Conservation (phyloP, 1,284 basidiomycete species). For the Clitocybe nebularis region DNA sequence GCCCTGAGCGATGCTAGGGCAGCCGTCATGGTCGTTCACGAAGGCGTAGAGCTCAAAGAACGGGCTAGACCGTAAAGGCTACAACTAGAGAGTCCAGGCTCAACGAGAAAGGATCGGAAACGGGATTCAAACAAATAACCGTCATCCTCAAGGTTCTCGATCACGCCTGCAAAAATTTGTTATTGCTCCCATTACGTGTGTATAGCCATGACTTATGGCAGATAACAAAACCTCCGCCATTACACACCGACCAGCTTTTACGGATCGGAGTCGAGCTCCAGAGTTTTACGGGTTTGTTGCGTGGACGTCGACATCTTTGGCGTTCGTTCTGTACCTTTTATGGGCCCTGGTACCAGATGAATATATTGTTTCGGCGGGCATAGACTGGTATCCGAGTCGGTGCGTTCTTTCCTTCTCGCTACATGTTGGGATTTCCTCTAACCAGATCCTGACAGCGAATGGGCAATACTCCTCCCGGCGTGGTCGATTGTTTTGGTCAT, state of each 20-base stretch:
- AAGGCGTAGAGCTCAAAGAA: no score
- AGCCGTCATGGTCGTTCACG: constrained; percentile 3
- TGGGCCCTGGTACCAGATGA: constrained; percentile 59
- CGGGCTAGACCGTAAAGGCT: no score
- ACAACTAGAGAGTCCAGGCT: no score
- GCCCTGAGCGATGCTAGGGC: constrained; percentile 23
- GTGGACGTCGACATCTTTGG: constrained; percentile 72
- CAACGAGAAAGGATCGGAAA: no score
- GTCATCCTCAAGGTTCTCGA: no score
- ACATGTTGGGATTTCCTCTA: neutral
- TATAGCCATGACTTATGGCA: constrained; percentile 5
- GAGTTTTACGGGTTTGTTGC: constrained; percentile 90
- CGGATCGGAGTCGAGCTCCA: constrained; percentile 52
- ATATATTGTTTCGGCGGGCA: constrained; percentile 59
- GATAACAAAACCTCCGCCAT: neutral
- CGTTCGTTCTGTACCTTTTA: constrained; percentile 68
- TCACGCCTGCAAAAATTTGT: no score
- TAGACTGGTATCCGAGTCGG: constrained; percentile 88
- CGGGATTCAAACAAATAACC: no score
- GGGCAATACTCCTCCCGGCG: constrained; percentile 81
- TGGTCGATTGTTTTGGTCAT: constrained; percentile 73
- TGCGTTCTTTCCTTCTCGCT: constrained; percentile 29
- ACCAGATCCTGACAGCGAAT: constrained; percentile 54
- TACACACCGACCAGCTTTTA: neutral
- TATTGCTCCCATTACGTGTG: neutral